Evolutionary conservation across 257 asterid genomes (phyloP).

Genomic region (Primulina eburnea): DNA sequence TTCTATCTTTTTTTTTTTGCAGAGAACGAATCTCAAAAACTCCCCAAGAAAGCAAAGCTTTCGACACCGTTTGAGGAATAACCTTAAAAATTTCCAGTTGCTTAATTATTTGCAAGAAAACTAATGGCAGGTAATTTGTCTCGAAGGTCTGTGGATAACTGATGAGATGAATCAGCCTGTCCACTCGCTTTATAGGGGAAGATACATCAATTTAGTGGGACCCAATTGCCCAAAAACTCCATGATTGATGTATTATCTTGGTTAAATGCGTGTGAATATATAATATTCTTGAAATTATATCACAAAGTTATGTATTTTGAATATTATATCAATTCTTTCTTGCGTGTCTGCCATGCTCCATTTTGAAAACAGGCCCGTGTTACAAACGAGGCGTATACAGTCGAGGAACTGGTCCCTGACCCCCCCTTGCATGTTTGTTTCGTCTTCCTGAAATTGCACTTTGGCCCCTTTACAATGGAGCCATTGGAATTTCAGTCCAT

Average conservation of each 20-base stretch:
- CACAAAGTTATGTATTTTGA: neutral
- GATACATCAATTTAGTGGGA: neutral
- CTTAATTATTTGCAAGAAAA: neutral
- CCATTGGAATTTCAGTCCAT: too few species aligned
- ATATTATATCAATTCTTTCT: constrained; percentile 4
- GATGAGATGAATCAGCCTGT: constrained; percentile 17
- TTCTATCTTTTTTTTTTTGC: neutral
- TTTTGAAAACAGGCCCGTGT: neutral
- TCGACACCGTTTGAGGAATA: constrained; percentile 20
- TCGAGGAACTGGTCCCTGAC: neutral
- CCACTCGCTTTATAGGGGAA: constrained; percentile 30
- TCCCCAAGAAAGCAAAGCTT: constrained; percentile 18
- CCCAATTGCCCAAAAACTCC: neutral
- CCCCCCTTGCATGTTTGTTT: neutral
- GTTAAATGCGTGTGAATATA: constrained; percentile 21
- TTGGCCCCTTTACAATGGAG: neutral
- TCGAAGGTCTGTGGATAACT: constrained; percentile 31
- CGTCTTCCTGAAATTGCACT: neutral
- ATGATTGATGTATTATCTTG: constrained; percentile 26
- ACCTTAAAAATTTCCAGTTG: constrained; percentile 26
- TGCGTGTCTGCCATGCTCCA: neutral
- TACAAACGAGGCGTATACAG: neutral
- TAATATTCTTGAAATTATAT: neutral
- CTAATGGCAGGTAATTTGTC: constrained; percentile 25
- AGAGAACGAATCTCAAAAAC: constrained; percentile 1